phyloP scores from a whole-genome alignment of 1,139 yeast genomes.

The Ogataea hybrid region DNA sequence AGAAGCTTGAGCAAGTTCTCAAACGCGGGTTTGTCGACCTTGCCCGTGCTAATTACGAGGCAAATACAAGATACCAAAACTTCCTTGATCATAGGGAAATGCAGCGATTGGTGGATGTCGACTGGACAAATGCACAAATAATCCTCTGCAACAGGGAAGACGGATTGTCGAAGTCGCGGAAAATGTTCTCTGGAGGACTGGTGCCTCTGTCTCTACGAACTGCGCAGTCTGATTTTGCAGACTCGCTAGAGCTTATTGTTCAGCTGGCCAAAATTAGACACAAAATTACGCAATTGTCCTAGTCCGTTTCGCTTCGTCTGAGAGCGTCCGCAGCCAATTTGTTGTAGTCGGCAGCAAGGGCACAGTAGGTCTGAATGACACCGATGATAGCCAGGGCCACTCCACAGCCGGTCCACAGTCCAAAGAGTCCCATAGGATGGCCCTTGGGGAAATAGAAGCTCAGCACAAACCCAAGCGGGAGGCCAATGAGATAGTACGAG shows the following conservation, averaged over 20 bases:
- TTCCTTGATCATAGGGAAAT: constrained; percentile 20
- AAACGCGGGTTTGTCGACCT: constrained; percentile 19
- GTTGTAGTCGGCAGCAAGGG: constrained; percentile 54
- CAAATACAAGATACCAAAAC: constrained; percentile 12
- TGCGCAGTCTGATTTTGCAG: constrained; percentile 18
- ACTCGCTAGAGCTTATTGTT: constrained; percentile 11
- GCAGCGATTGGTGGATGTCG: constrained; percentile 12
- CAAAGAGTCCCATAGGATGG: constrained; percentile 37
- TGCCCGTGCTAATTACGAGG: constrained; percentile 24
- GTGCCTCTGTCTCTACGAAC: constrained; percentile 21
- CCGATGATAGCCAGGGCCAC: constrained; percentile 53
- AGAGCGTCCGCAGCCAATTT: constrained; percentile 46
- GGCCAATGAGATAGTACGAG: constrained; percentile 51
- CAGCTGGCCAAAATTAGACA: constrained; percentile 13
- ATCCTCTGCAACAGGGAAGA: neutral
- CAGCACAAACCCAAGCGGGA: constrained; percentile 48
- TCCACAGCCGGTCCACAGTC: constrained; percentile 55
- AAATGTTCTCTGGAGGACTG: constrained; percentile 28
- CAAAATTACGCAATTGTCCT: neutral
- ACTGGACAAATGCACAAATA: constrained; percentile 1
- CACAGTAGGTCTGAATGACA: constrained; percentile 48
- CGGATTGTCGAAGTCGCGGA: constrained; percentile 23
- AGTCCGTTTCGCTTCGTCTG: constrained; percentile 34
- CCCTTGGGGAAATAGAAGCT: constrained; percentile 43
- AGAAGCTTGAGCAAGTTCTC: constrained; percentile 6